Conservation (phyloP, 106 monocot genomes). For the Allium sativum region DNA sequence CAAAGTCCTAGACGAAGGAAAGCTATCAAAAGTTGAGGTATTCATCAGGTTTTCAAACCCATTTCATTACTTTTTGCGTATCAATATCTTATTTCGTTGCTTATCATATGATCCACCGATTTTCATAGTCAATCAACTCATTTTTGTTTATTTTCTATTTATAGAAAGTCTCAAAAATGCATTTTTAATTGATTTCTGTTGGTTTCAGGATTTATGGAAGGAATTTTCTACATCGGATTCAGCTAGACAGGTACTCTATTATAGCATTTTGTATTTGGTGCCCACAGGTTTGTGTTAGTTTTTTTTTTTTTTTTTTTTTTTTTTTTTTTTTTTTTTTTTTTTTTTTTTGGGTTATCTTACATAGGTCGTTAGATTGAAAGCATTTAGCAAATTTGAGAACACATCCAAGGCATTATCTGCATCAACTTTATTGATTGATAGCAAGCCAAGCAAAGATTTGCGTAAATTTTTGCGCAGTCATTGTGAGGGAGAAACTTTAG, state of each 20-base stretch:
- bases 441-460: conserved; percentile 86
- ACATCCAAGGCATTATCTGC: conserved; percentile 74
- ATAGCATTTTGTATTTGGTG: not conserved
- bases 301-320: not conserved
- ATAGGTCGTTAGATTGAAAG: conserved; percentile 84
- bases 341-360: not conserved
- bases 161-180: too few species aligned
- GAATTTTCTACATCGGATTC: conserved; percentile 55
- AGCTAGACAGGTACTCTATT: conserved; percentile 48
- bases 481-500: conserved; percentile 74
- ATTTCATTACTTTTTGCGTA: not conserved
- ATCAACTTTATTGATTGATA: conserved; percentile 68
- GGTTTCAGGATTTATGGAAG: conserved; percentile 72
- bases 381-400: conserved; percentile 91
- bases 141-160: too few species aligned
- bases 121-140: too few species aligned
- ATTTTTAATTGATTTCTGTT: too few species aligned
- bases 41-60: not conserved
- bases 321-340: not conserved
- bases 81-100: too few species aligned
- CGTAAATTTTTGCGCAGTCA: conserved; percentile 77
- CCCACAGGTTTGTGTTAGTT: not conserved
- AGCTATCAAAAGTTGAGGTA: conserved; percentile 22
- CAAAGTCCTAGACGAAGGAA: conserved; percentile 23
- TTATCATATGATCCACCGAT: too few species aligned